Conservation (phyloP, 1,139 yeast genomes). For the Candida freyschussii region DNA sequence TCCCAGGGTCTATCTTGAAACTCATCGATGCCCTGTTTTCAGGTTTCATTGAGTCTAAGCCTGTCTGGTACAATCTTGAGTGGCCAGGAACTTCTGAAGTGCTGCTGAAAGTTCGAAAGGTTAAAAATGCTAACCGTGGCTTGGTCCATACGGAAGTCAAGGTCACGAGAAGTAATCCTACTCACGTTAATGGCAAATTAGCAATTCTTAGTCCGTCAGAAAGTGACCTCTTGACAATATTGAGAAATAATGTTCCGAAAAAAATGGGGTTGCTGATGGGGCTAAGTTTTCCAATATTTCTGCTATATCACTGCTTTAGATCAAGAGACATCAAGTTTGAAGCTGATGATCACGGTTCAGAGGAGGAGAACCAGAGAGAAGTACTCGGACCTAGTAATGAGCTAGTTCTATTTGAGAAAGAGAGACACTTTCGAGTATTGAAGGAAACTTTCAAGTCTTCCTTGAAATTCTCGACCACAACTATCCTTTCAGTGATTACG, state of each 20-base stretch:
- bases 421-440: no score
- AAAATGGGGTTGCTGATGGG: slow-evolving; percentile 8
- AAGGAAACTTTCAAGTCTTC: slow-evolving; percentile 3
- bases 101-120: slow-evolving; percentile 6
- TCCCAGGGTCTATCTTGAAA: slow-evolving; percentile 10
- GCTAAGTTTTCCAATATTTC: slow-evolving; percentile 5
- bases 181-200: slow-evolving; percentile 13
- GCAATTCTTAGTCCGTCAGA: slow-evolving; percentile 15
- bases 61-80: slow-evolving; percentile 10
- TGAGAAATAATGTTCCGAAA: slow-evolving; percentile 9
- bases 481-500: slow-evolving; percentile 5
- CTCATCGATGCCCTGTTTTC: slow-evolving; percentile 7
- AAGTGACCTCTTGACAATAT: slow-evolving; percentile 6
- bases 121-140: slow-evolving; percentile 6
- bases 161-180: slow-evolving; percentile 9
- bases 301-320: slow-evolving; percentile 1
- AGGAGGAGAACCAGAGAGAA: background rate
- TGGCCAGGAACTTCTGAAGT: slow-evolving; percentile 15
- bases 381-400: no score
- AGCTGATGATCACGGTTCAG: slow-evolving; percentile 2
- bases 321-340: background rate
- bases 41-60: slow-evolving; percentile 15
- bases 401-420: no score
- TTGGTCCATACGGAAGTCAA: slow-evolving; percentile 6
- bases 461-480: slow-evolving; percentile 5